A percentile compares a stretch with the other conserved stretches of the same genome.
These are phyloP conservation scores for Mortierella hygrophila DNA, from an alignment of 192 early-diverging fungal genomes.

Conservation along the genomic window DNA sequence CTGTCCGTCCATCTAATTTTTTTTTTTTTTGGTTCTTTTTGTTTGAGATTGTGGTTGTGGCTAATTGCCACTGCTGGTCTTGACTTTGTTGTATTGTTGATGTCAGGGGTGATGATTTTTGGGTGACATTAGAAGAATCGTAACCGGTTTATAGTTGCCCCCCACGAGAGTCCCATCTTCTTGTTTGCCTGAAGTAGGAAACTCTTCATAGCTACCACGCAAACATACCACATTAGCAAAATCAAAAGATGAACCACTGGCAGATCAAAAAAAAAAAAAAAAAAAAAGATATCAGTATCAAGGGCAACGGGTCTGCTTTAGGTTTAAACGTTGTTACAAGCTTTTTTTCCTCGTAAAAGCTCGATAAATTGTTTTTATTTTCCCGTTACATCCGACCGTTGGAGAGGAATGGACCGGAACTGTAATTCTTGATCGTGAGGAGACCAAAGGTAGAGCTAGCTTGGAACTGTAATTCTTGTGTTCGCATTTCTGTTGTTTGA, in stretches of 20 bases:
- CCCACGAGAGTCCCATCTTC: too few relatives aligned
- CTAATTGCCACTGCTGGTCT: background rate
- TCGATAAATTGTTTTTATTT: too few relatives aligned
- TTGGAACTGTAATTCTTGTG: too few relatives aligned
- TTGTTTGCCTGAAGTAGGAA: too few relatives aligned
- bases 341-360: background rate
- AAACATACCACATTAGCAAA: background rate
- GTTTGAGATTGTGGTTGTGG: background rate
- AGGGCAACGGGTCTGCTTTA: background rate
- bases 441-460: too few relatives aligned
- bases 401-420: too few relatives aligned
- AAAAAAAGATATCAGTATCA: background rate
- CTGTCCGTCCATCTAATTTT: too few relatives aligned
- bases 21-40: too few relatives aligned
- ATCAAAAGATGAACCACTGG: too few relatives aligned
- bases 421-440: too few relatives aligned
- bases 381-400: too few relatives aligned
- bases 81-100: background rate
- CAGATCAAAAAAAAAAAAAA: background rate
- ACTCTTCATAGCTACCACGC: background rate
- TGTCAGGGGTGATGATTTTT: background rate
- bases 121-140: background rate
- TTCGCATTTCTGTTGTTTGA: too few relatives aligned
- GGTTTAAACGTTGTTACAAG: background rate
- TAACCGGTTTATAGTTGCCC: background rate